phyloP scores from a whole-genome alignment of 805 yeast genomes.

The Lachancea fermentati region DNA sequence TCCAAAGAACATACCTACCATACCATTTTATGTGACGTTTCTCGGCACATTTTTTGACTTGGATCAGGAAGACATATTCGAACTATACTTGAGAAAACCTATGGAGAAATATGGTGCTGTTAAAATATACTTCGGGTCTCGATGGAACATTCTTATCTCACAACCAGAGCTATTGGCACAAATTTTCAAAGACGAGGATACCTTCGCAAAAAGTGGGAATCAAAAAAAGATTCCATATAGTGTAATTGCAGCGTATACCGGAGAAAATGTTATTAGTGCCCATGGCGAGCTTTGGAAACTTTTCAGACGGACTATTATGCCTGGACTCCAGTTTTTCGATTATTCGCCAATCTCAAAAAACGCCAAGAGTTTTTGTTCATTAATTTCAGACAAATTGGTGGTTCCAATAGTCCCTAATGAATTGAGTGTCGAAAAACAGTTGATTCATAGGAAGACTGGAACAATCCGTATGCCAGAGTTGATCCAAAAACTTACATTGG shows the following conservation, averaged over 20 bases:
- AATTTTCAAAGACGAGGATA: conserved; percentile 43
- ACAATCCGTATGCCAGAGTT: conserved; percentile 33
- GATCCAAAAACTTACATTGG: conserved; percentile 44
- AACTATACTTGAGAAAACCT: conserved; percentile 38
- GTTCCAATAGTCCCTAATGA: neutral
- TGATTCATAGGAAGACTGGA: neutral
- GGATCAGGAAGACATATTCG: conserved; percentile 46
- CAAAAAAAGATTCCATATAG: conserved; percentile 53
- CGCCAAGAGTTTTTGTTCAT: conserved; percentile 18
- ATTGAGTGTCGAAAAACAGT: neutral
- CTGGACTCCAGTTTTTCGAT: conserved; percentile 47
- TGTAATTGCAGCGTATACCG: conserved; percentile 49
- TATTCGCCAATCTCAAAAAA: conserved; percentile 36
- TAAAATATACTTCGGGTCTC: conserved; percentile 52
- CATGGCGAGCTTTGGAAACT: conserved; percentile 48
- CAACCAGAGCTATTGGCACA: conserved; percentile 43
- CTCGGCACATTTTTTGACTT: conserved; percentile 38
- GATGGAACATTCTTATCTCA: conserved; percentile 54
- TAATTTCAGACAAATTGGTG: neutral
- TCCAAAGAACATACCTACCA: conserved; percentile 50
- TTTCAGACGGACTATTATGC: conserved; percentile 41
- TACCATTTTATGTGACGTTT: conserved; percentile 56
- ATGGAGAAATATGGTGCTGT: conserved; percentile 52
- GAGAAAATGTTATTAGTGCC: conserved; percentile 56
- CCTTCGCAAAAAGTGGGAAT: conserved; percentile 58